These are phyloP conservation scores for Coemansia sp. DNA, from an alignment of 192 early-diverging fungal species.

Conservation along the genomic window DNA sequence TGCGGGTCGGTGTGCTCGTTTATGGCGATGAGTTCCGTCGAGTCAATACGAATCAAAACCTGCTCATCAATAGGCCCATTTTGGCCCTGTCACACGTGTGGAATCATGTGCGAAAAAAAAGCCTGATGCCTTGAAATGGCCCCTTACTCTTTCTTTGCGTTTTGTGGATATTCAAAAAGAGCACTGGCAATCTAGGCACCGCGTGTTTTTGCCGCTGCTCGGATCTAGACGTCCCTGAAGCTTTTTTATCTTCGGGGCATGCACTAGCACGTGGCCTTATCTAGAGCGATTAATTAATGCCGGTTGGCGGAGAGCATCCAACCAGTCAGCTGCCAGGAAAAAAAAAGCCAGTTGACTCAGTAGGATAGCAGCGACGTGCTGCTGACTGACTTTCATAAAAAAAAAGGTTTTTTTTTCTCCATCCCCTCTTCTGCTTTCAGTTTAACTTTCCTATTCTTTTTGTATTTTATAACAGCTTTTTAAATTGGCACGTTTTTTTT, in stretches of 20 bases:
- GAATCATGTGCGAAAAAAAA: slow-evolving; percentile 24
- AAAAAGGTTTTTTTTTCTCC: neutral
- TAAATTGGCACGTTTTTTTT: neutral
- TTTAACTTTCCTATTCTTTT: no score
- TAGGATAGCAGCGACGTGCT: neutral
- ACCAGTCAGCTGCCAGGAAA: neutral
- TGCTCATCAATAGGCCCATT: slow-evolving; percentile 43
- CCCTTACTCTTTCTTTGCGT: neutral
- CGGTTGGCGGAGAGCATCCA: neutral
- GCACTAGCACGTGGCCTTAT: neutral
- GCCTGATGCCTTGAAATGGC: neutral
- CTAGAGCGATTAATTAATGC: neutral
- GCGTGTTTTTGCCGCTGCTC: neutral
- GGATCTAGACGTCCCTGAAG: neutral
- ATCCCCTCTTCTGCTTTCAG: neutral
- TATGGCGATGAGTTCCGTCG: slow-evolving; percentile 51
- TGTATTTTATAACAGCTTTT: neutral
- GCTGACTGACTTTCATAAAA: neutral
- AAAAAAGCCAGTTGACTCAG: neutral
- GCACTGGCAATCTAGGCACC: slow-evolving; percentile 4
- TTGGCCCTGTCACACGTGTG: slow-evolving; percentile 49
- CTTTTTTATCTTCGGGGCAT: neutral
- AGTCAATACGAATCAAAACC: slow-evolving; percentile 25
- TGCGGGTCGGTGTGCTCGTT: slow-evolving; percentile 39
- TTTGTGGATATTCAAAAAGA: neutral